Evolutionary conservation across 1,139 yeast genomes (phyloP), one percentile per base, ranked within the genome.

Genomic region (Lodderomyces metapsilosis): DNA sequence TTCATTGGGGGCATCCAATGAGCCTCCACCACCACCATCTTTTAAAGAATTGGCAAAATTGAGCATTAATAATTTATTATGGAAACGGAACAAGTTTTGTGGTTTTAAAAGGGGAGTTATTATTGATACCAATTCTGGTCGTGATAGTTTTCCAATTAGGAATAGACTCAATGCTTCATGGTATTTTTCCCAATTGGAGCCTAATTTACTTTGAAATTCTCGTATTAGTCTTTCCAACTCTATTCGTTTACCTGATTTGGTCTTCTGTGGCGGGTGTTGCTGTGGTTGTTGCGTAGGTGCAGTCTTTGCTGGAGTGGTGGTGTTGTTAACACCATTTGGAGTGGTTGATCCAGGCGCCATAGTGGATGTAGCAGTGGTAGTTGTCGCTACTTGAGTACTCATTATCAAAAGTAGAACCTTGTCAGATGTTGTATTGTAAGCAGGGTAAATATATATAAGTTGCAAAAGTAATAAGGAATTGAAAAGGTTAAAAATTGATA

Each of bases 41-140:
- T 88, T 77, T 43, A 88, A 70, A 6, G 96, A 80, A 60, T 91
- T 92, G 30, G 97, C 88, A 52, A 91, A 74, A 54, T 88, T 85
- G 15, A 95, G 80, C 40, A 91, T 68, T 40, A 92, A 66, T 38
- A 92, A 71, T 55, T 85, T 88, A 62, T 92, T 92, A 62, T 92
- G 98, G 68, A 84, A 68, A 55, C 68, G 65, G 47, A 64, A 48
- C 39, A 71, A 54, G 38, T 74, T 71, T 40, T 71, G 66, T 39
- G 71, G 67, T 45, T 80, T 83, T 34, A 88, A 63, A 22, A 85
- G 66, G 8, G 78, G 78, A 17, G 68, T 66, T 18, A 87, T 70
- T 27, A 67, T 78, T 12, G 66, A 66, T 44, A 82, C 79, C 46
- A 91, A 71, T 61, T 92, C 98, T 25, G 65, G 63, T 46, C 96